Percentiles rank a stretch among this genome's conserved stretches.
These are phyloP conservation scores for Phytophthora foliorum DNA, from an alignment of 352 stramenopile species.

Conservation along the genomic window DNA sequence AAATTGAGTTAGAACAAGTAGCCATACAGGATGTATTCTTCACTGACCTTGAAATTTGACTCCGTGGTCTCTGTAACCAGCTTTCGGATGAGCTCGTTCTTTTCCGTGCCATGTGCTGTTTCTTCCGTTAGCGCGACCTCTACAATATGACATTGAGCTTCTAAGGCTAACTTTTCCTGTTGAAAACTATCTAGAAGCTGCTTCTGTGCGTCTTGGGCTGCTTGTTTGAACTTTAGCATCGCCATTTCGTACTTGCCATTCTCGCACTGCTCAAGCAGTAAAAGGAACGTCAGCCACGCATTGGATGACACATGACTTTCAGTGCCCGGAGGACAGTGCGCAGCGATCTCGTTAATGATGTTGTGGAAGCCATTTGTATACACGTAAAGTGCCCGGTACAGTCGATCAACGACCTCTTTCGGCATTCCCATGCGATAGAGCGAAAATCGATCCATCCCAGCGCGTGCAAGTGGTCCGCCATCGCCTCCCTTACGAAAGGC, in stretches of 20 bases:
- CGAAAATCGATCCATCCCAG: slow-evolving; percentile 77
- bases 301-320: slow-evolving; percentile 87
- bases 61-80: slow-evolving; percentile 50
- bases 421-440: slow-evolving; percentile 82
- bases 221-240: slow-evolving; percentile 89
- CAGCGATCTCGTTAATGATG: slow-evolving; percentile 83
- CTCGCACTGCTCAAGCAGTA: slow-evolving; percentile 84
- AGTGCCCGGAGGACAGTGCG: slow-evolving; percentile 66
- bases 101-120: slow-evolving; percentile 44
- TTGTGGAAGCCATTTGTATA: slow-evolving; percentile 90
- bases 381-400: slow-evolving; percentile 86
- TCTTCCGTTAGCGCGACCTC: slow-evolving; percentile 51
- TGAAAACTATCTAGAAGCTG: slow-evolving; percentile 62
- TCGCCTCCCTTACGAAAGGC: slow-evolving; percentile 54
- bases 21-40: not conserved
- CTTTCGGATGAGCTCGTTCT: slow-evolving; percentile 60
- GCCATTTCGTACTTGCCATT: slow-evolving; percentile 88
- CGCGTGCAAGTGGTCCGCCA: slow-evolving; percentile 55
- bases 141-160: slow-evolving; percentile 39
- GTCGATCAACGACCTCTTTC: slow-evolving; percentile 77
- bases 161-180: slow-evolving; percentile 48
- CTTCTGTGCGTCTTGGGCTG: slow-evolving; percentile 59
- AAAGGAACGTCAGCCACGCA: slow-evolving; percentile 79
- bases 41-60: slow-evolving; percentile 46
- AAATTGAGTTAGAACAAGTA: slow-evolving; percentile 1